Base-by-base conservation (phyloP, 805 yeast species). In the Starmera amethionina region DNA sequence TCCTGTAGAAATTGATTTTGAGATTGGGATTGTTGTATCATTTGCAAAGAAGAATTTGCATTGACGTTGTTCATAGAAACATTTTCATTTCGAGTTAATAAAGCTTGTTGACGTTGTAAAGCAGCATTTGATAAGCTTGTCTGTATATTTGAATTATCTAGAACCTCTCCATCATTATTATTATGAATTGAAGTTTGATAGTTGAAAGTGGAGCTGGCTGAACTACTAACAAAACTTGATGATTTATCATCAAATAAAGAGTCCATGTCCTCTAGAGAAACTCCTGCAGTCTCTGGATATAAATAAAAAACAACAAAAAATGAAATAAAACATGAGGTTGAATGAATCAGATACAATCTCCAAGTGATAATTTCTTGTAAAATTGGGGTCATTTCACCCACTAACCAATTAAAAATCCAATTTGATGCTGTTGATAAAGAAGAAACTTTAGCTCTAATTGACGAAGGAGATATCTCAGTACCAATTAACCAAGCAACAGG, bases 401-500 rank as follows among this genome's bases (percentile, higher is more conserved):
- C 96, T 30, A 89, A 63, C 67, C 87, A 89, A 62, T 88, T 88
- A 66, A 86, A 88, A 7, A 85, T 72, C 97, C 97, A 88, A 58
- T 88, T 89, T 5, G 95, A 75, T 2, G 96, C 95, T 1, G 96
- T 88, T 1, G 95, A 82, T 46, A 86, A 65, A 2, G 95, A 85
- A 0, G 95, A 94, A 43, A 96, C 95, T 51, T 87, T 83, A 4
- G 95, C 86, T 40, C 97, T 73, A 10, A 87, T 86, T 15, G 80
- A 69, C 46, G 84, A 73, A 0, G 96, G 96, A 40, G 88, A 72
- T 37, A 89, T 86, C 62, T 86, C 96, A 45, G 85, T 81, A 49
- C 89, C 86, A 58, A 82, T 78, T 34, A 82, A 62, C 96, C 96
- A 87, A 11, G 95, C 95, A 40, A 88, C 79, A 4, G 96, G 95